These are phyloP conservation scores for Phytophthora syringae DNA, from an alignment of 352 stramenopile species.

Conservation along the genomic window DNA sequence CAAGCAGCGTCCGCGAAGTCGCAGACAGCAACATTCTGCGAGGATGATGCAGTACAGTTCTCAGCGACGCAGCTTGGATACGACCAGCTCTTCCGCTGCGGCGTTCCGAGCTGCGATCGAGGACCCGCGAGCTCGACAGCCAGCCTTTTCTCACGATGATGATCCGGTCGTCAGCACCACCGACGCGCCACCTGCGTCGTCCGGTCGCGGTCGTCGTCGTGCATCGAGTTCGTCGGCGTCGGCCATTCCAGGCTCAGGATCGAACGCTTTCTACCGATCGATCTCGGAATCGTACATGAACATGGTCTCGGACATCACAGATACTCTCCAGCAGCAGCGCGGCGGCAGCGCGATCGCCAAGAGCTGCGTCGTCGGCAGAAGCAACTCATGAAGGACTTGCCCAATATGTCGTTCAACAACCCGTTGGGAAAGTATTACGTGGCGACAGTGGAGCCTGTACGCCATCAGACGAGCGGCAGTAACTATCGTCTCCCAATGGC, in stretches of 20 bases:
- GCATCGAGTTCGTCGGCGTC: constrained; percentile 42
- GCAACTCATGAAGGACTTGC: constrained; percentile 67
- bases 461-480: constrained; percentile 40
- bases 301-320: constrained; percentile 44
- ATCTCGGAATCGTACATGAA: constrained; percentile 55
- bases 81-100: constrained; percentile 18
- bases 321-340: constrained; percentile 51
- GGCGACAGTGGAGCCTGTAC: constrained; percentile 51
- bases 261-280: constrained; percentile 42
- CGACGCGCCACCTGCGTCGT: constrained; percentile 17
- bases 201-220: constrained; percentile 44
- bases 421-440: constrained; percentile 67
- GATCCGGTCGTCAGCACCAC: constrained; percentile 15
- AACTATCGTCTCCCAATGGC: constrained; percentile 35
- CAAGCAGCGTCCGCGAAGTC: constrained; percentile 23
- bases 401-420: constrained; percentile 80
- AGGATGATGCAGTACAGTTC: constrained; percentile 24
- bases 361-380: constrained; percentile 57
- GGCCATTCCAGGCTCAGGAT: constrained; percentile 25
- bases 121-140: constrained; percentile 15
- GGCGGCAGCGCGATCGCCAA: constrained; percentile 55
- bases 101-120: constrained; percentile 31
- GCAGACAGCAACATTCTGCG: constrained; percentile 30
- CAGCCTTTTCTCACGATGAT: constrained; percentile 23
- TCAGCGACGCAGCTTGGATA: constrained; percentile 32